Evolutionary conservation across 2,329 filamentous ascomycete genomes (phyloP).

Genomic region (Aspergillus sp.): DNA sequence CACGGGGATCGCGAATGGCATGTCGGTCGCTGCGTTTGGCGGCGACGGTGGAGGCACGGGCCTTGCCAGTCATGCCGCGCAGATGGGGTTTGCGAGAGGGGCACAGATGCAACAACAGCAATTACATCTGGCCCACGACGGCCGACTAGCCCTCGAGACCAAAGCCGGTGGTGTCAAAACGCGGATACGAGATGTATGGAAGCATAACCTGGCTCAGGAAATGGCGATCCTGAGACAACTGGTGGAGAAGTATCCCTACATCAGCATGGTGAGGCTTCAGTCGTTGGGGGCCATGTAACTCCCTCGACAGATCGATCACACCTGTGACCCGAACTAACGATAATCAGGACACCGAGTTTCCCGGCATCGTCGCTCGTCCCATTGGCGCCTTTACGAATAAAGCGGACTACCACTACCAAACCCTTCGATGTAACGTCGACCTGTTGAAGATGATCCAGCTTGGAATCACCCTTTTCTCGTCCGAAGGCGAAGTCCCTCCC

Average conservation of each 20-base stretch:
- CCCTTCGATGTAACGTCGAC: conserved; percentile 93
- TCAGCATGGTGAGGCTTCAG: conserved; percentile 77
- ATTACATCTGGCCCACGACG: conserved; percentile 48
- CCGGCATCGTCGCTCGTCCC: conserved; percentile 91
- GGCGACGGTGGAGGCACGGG: conserved; percentile 63
- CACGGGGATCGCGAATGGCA: conserved; percentile 51
- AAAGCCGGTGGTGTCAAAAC: conserved; percentile 63
- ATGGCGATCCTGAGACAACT: conserved; percentile 80
- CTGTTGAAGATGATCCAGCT: conserved; percentile 97
- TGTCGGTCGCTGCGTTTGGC: conserved; percentile 56
- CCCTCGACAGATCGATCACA: neutral
- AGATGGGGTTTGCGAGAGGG: conserved; percentile 81
- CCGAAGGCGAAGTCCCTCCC: conserved; percentile 82
- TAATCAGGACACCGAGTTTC: conserved; percentile 88
- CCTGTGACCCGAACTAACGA: neutral
- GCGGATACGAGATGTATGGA: conserved; percentile 95
- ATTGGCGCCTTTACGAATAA: conserved; percentile 94
- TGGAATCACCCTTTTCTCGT: conserved; percentile 87
- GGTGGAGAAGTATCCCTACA: conserved; percentile 88
- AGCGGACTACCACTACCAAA: conserved; percentile 98
- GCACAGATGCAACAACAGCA: conserved; percentile 62
- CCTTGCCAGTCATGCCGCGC: conserved; percentile 79
- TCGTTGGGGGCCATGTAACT: neutral
- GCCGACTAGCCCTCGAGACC: conserved; percentile 52
- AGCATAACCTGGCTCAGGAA: conserved; percentile 84